These are phyloP conservation scores for Venturia nashicola DNA, from an alignment of 2,329 filamentous ascomycete species.

Conservation along the genomic window DNA sequence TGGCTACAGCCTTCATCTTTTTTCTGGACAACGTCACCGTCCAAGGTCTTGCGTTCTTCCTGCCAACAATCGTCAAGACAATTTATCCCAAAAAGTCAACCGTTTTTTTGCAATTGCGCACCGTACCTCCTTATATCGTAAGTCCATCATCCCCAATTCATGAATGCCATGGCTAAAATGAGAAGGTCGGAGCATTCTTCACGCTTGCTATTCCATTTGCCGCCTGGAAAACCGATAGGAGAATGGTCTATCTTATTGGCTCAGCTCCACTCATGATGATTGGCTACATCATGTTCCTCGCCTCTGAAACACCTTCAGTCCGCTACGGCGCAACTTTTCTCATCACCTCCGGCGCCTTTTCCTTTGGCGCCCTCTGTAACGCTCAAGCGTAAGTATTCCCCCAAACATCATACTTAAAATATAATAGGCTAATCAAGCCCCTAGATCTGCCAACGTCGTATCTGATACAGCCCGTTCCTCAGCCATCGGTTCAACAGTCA, in stretches of 20 bases:
- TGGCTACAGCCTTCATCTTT: conserved; percentile 46
- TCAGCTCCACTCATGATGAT: conserved; percentile 52
- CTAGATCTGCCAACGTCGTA: conserved; percentile 51
- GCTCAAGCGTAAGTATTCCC: conserved; percentile 37
- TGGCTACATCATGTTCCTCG: conserved; percentile 35
- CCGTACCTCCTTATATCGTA: conserved; percentile 53
- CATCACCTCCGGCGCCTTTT: conserved; percentile 51
- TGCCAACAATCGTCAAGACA: conserved; percentile 55
- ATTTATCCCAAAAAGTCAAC: conserved; percentile 50
- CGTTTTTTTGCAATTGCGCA: conserved; percentile 55
- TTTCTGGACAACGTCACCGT: conserved; percentile 58
- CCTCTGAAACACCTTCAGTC: conserved; percentile 28
- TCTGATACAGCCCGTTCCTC: conserved; percentile 50
- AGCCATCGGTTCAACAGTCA: conserved; percentile 11
- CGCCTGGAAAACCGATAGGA: conserved; percentile 47
- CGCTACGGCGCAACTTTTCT: conserved; percentile 62
- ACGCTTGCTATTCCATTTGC: conserved; percentile 49
- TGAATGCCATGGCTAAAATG: neutral
- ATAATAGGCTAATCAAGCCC: neutral
- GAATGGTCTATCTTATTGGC: conserved; percentile 48
- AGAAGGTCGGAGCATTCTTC: conserved; percentile 50
- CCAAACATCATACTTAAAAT: neutral
- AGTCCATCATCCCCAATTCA: neutral
- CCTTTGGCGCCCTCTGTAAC: conserved; percentile 52
- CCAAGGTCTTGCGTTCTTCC: conserved; percentile 58